A percentile compares a stretch with the other conserved stretches of the same genome.
Evolutionary conservation across 2,329 filamentous ascomycete species (phyloP).

Genomic region (Hymenoscyphus salicellus): DNA sequence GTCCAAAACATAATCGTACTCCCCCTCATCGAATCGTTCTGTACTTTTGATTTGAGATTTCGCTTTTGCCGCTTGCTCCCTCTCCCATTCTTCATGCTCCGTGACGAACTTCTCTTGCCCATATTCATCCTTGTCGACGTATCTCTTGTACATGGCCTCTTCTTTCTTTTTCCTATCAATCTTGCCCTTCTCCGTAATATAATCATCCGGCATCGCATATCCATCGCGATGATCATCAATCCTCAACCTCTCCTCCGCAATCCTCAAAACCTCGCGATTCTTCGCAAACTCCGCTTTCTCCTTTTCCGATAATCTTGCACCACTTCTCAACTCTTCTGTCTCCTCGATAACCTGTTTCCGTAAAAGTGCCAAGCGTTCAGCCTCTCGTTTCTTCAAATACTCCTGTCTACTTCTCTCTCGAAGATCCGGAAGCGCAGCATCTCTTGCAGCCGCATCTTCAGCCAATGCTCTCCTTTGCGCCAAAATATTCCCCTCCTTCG

Average conservation of each 20-base stretch:
- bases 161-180: constrained; percentile 84
- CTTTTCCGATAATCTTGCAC: constrained; percentile 67
- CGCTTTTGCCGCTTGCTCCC: constrained; percentile 82
- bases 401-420: constrained; percentile 83
- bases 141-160: constrained; percentile 84
- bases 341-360: constrained; percentile 90
- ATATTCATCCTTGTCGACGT: constrained; percentile 81
- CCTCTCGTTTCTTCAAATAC: constrained; percentile 89
- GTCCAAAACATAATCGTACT: constrained; percentile 93
- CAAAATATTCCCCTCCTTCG: constrained; percentile 53
- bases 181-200: constrained; percentile 90
- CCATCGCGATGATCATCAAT: constrained; percentile 93
- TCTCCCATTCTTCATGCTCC: constrained; percentile 94
- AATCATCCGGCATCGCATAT: constrained; percentile 90
- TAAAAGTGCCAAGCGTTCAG: constrained; percentile 79
- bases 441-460: constrained; percentile 64
- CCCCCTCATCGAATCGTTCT: constrained; percentile 72
- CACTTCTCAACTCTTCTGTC: constrained; percentile 72
- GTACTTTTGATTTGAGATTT: constrained; percentile 77
- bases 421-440: constrained; percentile 74
- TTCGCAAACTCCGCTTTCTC: constrained; percentile 87
- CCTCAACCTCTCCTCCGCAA: constrained; percentile 78
- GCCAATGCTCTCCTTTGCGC: constrained; percentile 61
- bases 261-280: constrained; percentile 75
- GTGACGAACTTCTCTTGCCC: constrained; percentile 88